phyloP scores from a whole-genome alignment of 2,329 filamentous ascomycete genomes.

The Phoma sp. region DNA sequence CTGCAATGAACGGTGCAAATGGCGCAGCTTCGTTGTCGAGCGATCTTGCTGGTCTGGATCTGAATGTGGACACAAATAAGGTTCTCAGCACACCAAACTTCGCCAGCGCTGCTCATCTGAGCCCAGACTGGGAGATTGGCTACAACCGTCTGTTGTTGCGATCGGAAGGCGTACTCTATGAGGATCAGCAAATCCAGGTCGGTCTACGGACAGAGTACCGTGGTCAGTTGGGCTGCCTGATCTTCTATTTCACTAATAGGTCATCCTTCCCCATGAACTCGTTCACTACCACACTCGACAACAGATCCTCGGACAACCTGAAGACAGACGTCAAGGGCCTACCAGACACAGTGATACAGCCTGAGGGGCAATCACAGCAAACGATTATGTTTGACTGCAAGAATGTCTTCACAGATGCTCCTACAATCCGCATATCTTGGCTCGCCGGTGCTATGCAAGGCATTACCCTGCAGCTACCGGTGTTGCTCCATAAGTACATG shows the following conservation, averaged over 20 bases:
- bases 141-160: conserved; percentile 83
- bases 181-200: conserved; percentile 92
- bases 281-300: conserved; percentile 92
- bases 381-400: conserved; percentile 94
- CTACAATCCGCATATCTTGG: conserved; percentile 93
- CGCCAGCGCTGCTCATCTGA: conserved; percentile 89
- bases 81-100: conserved; percentile 78
- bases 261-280: conserved; percentile 83
- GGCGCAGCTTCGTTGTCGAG: conserved; percentile 61
- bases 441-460: conserved; percentile 92
- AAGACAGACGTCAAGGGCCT: conserved; percentile 88
- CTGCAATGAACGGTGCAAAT: conserved; percentile 52
- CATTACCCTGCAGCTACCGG: conserved; percentile 86
- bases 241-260: conserved; percentile 96
- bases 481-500: conserved; percentile 95
- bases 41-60: conserved; percentile 79
- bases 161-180: conserved; percentile 88
- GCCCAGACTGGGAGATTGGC: conserved; percentile 91
- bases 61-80: conserved; percentile 67
- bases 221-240: conserved; percentile 92
- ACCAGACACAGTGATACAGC: conserved; percentile 79
- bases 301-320: conserved; percentile 70
- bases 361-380: conserved; percentile 84
- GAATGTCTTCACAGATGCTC: conserved; percentile 79
- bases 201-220: conserved; percentile 94